Evolutionary conservation across 2,329 filamentous ascomycete species (phyloP), one percentile per base, ranked within the genome.

Genomic region (Dothistroma septosporum): DNA sequence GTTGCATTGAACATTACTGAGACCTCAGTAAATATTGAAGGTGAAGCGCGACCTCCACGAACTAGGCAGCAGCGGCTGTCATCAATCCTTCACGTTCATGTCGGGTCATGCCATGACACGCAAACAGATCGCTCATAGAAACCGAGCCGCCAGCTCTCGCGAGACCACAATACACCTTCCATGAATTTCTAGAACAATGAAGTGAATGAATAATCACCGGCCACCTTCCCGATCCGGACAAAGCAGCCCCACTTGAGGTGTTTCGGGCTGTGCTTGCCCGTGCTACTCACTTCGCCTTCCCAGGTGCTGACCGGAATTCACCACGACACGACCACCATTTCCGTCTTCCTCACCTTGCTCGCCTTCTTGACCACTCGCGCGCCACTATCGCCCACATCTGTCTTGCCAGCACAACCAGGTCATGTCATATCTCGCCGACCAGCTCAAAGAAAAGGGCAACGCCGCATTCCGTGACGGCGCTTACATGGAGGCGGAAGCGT

Each of bases 391-490:
- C 33, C 14, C 33, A 11, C 33, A 37, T 11, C 41, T 44, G 5
- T 44, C 10, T n/a, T 4, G 14, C 14, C 14, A 44, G 3, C 4
- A 5, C 14, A 44, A n/a, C 16, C 8, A n/a, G 19, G 41, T n/a
- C 28, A 66, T 66, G 64, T 62, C 74, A 1, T 70, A 75, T 57
- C 59, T 70, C 33, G 79, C 79, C 28, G 78, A 81, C 57, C 74
- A 77, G 64, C 74, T 82, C 31, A 82, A 82, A 64, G 76, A 75
- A 58, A 73, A 79, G 55, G 87, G 87, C 64, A 90, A 90, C 74
- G 79, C 78, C 55, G 82, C 81, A 71, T 93, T 89, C 75, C 81
- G 84, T 63, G 76, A 79, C 9, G 84, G 84, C 63, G 85, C 92
- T 68, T 92, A 82, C 70, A 74, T 77, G 5, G 80, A 77, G 24